A percentile compares a stretch with the other conserved stretches of the same genome.
Conservation (phyloP, 306 rosid species). For the Malus sieversii region DNA sequence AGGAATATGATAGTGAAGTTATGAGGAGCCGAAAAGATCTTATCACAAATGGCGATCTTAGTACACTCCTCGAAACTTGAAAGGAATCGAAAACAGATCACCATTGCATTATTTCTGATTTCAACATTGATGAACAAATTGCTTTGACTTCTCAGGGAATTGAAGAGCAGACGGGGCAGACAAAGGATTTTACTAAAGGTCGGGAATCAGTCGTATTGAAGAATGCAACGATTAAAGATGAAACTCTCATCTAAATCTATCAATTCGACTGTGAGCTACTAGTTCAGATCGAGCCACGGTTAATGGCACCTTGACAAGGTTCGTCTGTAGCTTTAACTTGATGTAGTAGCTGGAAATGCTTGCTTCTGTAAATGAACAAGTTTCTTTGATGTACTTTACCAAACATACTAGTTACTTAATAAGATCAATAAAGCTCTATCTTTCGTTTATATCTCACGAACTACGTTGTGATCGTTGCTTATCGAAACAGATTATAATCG, state of each 20-base stretch:
- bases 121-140: slow-evolving; percentile 7
- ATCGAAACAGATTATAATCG: background rate
- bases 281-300: slow-evolving; percentile 4
- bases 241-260: slow-evolving; percentile 48
- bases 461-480: background rate
- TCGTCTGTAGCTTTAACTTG: background rate
- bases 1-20: background rate
- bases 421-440: slow-evolving; percentile 15
- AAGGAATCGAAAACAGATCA: background rate
- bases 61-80: slow-evolving; percentile 9
- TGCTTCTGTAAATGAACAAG: slow-evolving; percentile 2
- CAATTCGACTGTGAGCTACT: background rate
- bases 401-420: background rate
- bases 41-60: slow-evolving; percentile 64
- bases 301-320: slow-evolving; percentile 2
- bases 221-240: slow-evolving; percentile 76
- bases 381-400: slow-evolving; percentile 4
- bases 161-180: slow-evolving; percentile 65
- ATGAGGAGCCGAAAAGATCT: background rate
- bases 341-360: background rate
- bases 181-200: slow-evolving; percentile 71
- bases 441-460: background rate
- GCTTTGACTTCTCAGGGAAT: slow-evolving; percentile 52
- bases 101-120: background rate
- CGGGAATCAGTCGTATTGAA: slow-evolving; percentile 59